These are phyloP conservation scores for Scedosporium dehoogii DNA, from an alignment of 2,329 filamentous ascomycete genomes.

Conservation along the genomic window DNA sequence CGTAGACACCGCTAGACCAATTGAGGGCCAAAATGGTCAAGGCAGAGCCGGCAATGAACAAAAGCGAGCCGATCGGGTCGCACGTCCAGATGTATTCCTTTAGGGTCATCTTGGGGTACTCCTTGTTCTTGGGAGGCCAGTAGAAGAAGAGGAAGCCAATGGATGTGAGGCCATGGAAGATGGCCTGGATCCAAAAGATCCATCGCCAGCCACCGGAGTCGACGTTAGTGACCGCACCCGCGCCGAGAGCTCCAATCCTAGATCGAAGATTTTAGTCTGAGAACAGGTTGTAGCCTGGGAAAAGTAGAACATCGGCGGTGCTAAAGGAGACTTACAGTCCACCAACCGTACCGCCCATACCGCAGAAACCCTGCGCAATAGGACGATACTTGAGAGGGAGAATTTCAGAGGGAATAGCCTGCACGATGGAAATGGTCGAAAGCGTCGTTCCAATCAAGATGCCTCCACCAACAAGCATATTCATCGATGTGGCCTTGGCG, in stretches of 20 bases:
- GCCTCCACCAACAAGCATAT: constrained; percentile 45
- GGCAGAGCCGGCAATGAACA: constrained; percentile 33
- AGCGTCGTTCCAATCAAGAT: constrained; percentile 46
- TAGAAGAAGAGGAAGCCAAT: constrained; percentile 38
- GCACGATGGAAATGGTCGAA: constrained; percentile 42
- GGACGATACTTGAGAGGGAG: constrained; percentile 46
- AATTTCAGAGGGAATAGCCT: constrained; percentile 47
- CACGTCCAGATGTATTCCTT: constrained; percentile 33
- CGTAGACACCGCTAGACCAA: constrained; percentile 33
- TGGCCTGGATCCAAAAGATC: constrained; percentile 51
- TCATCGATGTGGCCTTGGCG: constrained; percentile 44
- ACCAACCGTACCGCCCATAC: constrained; percentile 38
- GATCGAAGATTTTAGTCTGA: too few species aligned
- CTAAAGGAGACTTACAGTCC: constrained; percentile 31
- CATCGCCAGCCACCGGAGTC: constrained; percentile 38
- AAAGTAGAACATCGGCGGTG: neutral
- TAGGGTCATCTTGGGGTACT: constrained; percentile 26
- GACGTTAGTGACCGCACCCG: constrained; percentile 40
- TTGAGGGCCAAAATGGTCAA: constrained; percentile 33
- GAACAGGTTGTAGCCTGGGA: too few species aligned
- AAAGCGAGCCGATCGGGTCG: constrained; percentile 34
- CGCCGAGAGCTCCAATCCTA: constrained; percentile 38
- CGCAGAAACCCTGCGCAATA: constrained; percentile 42
- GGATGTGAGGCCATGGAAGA: constrained; percentile 36
- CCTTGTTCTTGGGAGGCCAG: constrained; percentile 28